These are phyloP conservation scores for Malassezia globosa DNA, from an alignment of 1,284 basidiomycete species.

Conservation along the genomic window DNA sequence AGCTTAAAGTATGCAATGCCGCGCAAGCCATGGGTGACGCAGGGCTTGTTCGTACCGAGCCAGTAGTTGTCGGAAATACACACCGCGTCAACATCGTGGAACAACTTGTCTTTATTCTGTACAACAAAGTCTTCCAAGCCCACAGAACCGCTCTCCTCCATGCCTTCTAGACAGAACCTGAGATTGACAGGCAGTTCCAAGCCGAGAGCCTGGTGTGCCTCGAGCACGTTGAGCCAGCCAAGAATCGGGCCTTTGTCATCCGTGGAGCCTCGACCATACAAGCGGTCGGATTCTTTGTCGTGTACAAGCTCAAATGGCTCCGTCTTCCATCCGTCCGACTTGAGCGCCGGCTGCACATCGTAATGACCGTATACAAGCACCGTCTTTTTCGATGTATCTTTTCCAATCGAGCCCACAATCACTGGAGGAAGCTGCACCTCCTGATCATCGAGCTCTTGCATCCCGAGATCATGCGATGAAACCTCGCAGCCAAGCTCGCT, in stretches of 20 bases:
- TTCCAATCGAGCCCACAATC: constrained; percentile 63
- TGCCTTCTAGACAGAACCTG: constrained; percentile 85
- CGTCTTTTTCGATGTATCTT: constrained; percentile 75
- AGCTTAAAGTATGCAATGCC: constrained; percentile 83
- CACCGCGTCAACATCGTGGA: constrained; percentile 80
- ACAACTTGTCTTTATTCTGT: constrained; percentile 69
- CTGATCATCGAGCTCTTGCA: constrained; percentile 68
- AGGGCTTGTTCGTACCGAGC: constrained; percentile 48
- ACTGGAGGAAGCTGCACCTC: constrained; percentile 71
- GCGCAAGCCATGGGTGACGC: constrained; percentile 52
- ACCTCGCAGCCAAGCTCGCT: constrained; percentile 35
- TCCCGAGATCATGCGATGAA: constrained; percentile 52
- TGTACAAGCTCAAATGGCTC: constrained; percentile 75
- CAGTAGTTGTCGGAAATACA: constrained; percentile 60
- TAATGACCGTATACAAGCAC: constrained; percentile 67
- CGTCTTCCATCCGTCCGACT: constrained; percentile 68
- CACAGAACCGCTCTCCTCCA: constrained; percentile 93
- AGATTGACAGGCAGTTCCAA: constrained; percentile 84
- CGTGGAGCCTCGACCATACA: constrained; percentile 64
- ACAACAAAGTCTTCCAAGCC: constrained; percentile 82
- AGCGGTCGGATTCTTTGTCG: constrained; percentile 58
- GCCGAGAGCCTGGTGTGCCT: constrained; percentile 65
- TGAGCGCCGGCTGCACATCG: constrained; percentile 51
- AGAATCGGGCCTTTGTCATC: constrained; percentile 50
- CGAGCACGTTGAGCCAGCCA: constrained; percentile 88